phyloP scores from a whole-genome alignment of 257 asterid genomes.

The Cruciata laevipes region DNA sequence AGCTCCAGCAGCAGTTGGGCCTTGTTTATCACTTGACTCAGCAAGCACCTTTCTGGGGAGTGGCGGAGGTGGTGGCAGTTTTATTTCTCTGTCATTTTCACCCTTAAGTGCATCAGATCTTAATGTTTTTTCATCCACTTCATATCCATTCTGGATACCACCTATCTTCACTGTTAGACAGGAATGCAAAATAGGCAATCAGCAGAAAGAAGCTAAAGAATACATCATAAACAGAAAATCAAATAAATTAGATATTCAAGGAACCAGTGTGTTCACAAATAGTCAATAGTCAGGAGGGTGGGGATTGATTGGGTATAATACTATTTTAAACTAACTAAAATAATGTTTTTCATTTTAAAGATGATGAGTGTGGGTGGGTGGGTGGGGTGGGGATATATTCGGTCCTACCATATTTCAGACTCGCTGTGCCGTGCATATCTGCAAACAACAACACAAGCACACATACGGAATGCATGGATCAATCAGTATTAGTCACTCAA shows the following conservation, averaged over 20 bases:
- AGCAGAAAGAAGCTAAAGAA: not conserved
- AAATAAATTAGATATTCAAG: not conserved
- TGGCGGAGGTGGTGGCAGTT: slow-evolving; percentile 82
- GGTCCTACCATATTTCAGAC: too few species aligned
- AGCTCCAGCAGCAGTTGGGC: slow-evolving; percentile 40
- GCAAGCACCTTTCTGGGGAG: slow-evolving; percentile 47
- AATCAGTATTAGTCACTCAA: too few species aligned
- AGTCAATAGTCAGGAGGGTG: not conserved
- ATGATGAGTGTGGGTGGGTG: too few species aligned
- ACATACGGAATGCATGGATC: too few species aligned
- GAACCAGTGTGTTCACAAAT: not conserved
- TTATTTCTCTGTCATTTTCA: slow-evolving; percentile 42
- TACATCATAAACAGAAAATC: not conserved
- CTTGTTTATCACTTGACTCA: slow-evolving; percentile 52
- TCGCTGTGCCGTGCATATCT: too few species aligned
- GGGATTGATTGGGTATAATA: too few species aligned
- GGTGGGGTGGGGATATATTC: too few species aligned
- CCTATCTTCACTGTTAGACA: slow-evolving; percentile 42
- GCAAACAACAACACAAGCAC: too few species aligned
- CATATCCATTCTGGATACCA: slow-evolving; percentile 45
- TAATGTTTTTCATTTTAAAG: too few species aligned
- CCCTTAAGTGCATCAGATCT: slow-evolving; percentile 42
- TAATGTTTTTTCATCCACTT: slow-evolving; percentile 45
- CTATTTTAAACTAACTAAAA: too few species aligned
- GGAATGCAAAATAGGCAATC: slow-evolving; percentile 6